A percentile compares a stretch with the other conserved stretches of the same genome.
Evolutionary conservation across 2,329 filamentous ascomycete species (phyloP).

Genomic region (Trichoderma aggressivum): DNA sequence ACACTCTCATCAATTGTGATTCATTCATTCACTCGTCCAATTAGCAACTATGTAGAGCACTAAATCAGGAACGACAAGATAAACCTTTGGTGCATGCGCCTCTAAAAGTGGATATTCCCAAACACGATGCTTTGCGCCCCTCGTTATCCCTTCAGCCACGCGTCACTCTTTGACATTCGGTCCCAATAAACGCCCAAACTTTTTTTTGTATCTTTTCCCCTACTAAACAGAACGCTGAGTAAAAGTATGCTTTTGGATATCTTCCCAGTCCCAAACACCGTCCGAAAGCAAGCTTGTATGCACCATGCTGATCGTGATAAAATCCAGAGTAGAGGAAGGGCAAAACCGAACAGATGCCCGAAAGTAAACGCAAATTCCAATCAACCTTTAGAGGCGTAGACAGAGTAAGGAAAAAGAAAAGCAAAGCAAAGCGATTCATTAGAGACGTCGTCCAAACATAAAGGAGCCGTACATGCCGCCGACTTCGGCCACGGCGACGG

Average conservation of each 20-base stretch:
- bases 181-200: not conserved
- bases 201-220: slow-evolving; percentile 12
- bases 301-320: not conserved
- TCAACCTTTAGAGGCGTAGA: not conserved
- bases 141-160: not conserved
- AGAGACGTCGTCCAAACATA: slow-evolving; percentile 61
- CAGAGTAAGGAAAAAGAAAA: not conserved
- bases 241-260: slow-evolving; percentile 19
- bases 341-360: not conserved
- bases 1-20: not conserved
- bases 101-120: slow-evolving; percentile 19
- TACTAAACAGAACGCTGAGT: slow-evolving; percentile 6
- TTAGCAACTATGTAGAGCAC: not conserved
- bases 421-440: slow-evolving; percentile 18
- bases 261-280: slow-evolving; percentile 19
- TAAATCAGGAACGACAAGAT: not conserved
- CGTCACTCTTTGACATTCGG: not conserved
- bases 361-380: not conserved
- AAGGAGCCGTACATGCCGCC: slow-evolving; percentile 85
- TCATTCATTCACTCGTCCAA: not conserved
- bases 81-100: not conserved
- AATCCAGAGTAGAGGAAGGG: not conserved
- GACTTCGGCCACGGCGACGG: slow-evolving; percentile 86
- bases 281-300: slow-evolving; percentile 5
- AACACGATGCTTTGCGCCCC: slow-evolving; percentile 9